phyloP scores from a whole-genome alignment of 2,329 filamentous ascomycete genomes.

The Neofusicoccum sp. region DNA sequence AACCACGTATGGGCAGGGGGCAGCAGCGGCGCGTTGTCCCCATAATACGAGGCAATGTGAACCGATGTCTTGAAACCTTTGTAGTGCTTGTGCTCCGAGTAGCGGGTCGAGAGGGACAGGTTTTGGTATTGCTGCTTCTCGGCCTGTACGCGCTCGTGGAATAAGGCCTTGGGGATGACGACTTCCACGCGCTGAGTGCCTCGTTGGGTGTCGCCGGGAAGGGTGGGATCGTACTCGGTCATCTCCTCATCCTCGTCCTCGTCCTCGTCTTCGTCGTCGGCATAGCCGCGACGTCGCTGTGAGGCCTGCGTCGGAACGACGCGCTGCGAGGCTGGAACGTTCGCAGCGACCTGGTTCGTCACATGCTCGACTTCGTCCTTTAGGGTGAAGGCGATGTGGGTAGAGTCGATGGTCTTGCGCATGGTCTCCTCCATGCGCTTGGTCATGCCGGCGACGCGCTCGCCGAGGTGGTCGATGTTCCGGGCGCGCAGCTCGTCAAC shows the following conservation, averaged over 20 bases:
- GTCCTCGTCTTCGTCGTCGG: constrained; percentile 40
- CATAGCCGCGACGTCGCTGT: not conserved
- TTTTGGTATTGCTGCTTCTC: constrained; percentile 49
- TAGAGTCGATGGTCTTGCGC: constrained; percentile 60
- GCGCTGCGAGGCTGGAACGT: constrained; percentile 24
- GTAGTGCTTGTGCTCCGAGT: constrained; percentile 64
- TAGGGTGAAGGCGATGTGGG: constrained; percentile 50
- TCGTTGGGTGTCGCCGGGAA: constrained; percentile 41
- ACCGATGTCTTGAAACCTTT: constrained; percentile 62
- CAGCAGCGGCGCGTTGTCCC: constrained; percentile 55
- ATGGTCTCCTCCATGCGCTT: constrained; percentile 60
- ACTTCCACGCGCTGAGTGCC: constrained; percentile 33
- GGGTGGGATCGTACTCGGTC: constrained; percentile 44
- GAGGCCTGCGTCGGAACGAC: not conserved
- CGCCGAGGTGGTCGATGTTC: constrained; percentile 43
- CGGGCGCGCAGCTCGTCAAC: constrained; percentile 44
- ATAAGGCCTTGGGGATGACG: constrained; percentile 40
- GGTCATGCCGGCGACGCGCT: constrained; percentile 56
- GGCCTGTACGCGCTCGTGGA: constrained; percentile 40
- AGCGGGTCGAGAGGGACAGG: constrained; percentile 46
- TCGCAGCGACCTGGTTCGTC: constrained; percentile 36
- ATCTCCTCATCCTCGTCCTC: constrained; percentile 41
- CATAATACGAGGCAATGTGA: constrained; percentile 61
- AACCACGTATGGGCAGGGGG: constrained; percentile 67
- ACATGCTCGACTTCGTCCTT: constrained; percentile 49